Conservation (phyloP, 2,329 filamentous ascomycete species). For the Zalaria obscura region DNA sequence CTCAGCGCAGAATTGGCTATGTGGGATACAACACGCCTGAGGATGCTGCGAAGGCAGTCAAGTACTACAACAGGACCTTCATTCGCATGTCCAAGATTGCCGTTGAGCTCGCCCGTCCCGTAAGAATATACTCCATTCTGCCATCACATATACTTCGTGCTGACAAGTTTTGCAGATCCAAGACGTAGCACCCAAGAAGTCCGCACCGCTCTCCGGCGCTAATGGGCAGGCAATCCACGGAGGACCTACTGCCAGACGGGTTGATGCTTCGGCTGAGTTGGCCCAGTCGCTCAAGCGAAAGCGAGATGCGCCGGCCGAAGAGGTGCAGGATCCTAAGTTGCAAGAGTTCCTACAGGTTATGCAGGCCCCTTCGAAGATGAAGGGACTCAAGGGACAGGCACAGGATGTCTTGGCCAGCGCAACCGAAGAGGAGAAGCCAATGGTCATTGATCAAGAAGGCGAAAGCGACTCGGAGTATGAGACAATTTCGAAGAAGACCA, state of each 20-base stretch:
- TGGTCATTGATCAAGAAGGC: conserved; percentile 18
- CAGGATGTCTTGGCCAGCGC: background rate
- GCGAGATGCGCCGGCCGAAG: conserved; percentile 36
- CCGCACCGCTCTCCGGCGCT: too few relatives aligned
- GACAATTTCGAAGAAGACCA: conserved; percentile 36
- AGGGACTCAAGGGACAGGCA: conserved; percentile 19
- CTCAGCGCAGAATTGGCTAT: conserved; percentile 84
- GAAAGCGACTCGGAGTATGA: conserved; percentile 62
- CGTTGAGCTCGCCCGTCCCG: conserved; percentile 76
- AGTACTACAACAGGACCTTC: conserved; percentile 90
- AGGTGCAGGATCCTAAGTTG: conserved; percentile 56
- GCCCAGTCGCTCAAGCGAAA: conserved; percentile 48
- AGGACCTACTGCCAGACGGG: too few relatives aligned
- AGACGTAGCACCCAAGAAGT: background rate
- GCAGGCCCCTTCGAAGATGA: conserved; percentile 51
- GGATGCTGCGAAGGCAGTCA: conserved; percentile 69
- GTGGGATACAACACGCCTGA: conserved; percentile 79
- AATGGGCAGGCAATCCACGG: too few relatives aligned
- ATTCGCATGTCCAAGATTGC: conserved; percentile 90
- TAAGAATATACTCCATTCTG: conserved; percentile 23
- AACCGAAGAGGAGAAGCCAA: conserved; percentile 9
- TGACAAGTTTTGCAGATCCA: background rate
- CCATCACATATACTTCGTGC: background rate
- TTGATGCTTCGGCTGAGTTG: too few relatives aligned
- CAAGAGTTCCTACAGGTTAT: conserved; percentile 78